Conservation (phyloP, 2,329 filamentous ascomycete species). For the Trichophyton simii region DNA sequence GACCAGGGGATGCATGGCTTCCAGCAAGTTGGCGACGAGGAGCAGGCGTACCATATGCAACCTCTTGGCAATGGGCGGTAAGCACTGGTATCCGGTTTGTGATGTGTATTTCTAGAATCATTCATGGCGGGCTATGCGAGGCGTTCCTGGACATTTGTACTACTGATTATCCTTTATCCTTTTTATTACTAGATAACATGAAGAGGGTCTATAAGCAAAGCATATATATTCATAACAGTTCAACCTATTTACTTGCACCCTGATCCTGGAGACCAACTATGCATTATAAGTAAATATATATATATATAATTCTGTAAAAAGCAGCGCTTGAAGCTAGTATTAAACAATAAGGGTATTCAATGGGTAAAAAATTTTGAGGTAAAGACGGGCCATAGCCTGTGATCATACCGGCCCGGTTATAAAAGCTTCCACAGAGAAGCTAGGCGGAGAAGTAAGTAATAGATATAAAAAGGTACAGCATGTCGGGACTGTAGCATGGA, state of each 20-base stretch:
- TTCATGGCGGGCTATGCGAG: neutral
- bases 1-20: conserved; percentile 7
- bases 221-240: too few relatives aligned
- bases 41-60: conserved; percentile 11
- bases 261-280: too few relatives aligned
- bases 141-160: neutral
- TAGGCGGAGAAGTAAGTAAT: neutral
- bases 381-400: neutral
- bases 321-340: neutral
- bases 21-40: conserved; percentile 11
- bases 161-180: neutral
- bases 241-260: too few relatives aligned
- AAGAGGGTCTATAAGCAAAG: too few relatives aligned
- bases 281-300: neutral
- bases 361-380: neutral
- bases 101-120: neutral
- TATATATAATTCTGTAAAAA: neutral
- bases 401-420: neutral
- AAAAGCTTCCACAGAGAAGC: neutral
- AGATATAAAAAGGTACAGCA: neutral
- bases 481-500: neutral
- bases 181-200: neutral
- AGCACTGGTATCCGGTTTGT: neutral
- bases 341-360: neutral
- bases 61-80: neutral